These are phyloP conservation scores for Fraxinus platypoda DNA, from an alignment of 305 asterid species.

Conservation along the genomic window DNA sequence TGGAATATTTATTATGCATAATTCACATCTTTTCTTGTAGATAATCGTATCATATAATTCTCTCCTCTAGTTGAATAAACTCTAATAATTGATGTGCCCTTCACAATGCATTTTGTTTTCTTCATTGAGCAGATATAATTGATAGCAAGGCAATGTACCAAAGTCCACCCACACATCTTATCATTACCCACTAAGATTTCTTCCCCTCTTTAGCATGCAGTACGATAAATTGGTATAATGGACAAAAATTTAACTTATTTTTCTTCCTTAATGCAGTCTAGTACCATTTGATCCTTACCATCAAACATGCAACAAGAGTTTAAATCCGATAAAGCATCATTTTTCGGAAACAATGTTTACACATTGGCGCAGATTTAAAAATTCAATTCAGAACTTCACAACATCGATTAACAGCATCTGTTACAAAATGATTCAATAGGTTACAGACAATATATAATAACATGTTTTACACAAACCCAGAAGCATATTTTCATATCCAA, in stretches of 20 bases:
- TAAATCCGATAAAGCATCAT: conserved; percentile 8
- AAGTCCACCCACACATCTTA: conserved; percentile 3
- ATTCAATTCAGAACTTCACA: conserved; percentile 11
- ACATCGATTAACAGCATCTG: conserved; percentile 12
- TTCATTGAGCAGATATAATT: not conserved
- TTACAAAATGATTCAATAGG: not conserved
- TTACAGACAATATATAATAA: conserved; percentile 17
- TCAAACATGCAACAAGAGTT: conserved; percentile 6
- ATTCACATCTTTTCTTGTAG: not conserved
- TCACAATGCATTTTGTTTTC: not conserved
- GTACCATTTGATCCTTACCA: not conserved
- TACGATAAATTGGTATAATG: not conserved
- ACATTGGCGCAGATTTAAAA: not conserved
- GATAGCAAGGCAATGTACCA: not conserved
- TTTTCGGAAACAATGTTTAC: not conserved
- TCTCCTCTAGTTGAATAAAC: not conserved
- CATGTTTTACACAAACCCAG: conserved; percentile 22
- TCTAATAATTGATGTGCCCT: not conserved
- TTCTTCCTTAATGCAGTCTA: not conserved
- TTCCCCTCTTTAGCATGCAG: not conserved
- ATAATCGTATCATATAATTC: not conserved
- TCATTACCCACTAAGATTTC: not conserved
- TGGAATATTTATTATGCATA: conserved; percentile 3
- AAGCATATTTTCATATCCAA: not conserved
- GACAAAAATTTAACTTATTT: not conserved